Evolutionary conservation across 345 rosid genomes (phyloP).

Genomic region (Angophora floribunda): DNA sequence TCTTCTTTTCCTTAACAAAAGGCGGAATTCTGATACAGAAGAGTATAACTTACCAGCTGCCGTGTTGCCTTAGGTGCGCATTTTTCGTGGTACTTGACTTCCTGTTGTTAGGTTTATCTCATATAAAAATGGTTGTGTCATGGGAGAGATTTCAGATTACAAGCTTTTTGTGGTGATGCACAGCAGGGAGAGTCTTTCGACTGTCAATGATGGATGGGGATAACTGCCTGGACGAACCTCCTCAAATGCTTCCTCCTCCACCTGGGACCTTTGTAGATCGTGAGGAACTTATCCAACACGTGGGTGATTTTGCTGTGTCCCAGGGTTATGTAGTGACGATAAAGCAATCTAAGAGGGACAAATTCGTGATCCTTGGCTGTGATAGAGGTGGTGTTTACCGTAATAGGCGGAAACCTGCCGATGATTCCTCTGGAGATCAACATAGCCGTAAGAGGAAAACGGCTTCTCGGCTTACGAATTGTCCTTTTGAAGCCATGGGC

Average conservation of each 20-base stretch:
- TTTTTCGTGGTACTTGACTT: not conserved
- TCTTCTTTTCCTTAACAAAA: not conserved
- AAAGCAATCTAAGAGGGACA: conserved; percentile 35
- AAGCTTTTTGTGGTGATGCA: not conserved
- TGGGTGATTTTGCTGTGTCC: conserved; percentile 30
- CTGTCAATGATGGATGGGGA: not conserved
- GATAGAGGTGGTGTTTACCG: conserved; percentile 48
- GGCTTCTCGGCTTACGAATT: conserved; percentile 55
- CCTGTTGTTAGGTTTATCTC: not conserved
- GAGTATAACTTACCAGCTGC: rapidly evolving
- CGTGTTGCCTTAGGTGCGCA: not conserved
- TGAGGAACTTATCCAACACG: conserved; percentile 33
- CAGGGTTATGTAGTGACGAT: conserved; percentile 40
- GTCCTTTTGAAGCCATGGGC: conserved; percentile 63
- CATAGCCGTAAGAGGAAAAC: conserved; percentile 32
- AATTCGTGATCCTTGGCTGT: conserved; percentile 32
- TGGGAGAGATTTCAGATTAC: not conserved
- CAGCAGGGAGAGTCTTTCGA: not conserved
- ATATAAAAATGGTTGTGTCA: not conserved
- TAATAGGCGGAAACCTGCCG: conserved; percentile 40
- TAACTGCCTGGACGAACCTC: not conserved
- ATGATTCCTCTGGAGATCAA: conserved; percentile 30
- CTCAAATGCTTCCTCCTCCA: conserved; percentile 29
- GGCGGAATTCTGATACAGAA: not conserved
- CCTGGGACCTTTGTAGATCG: conserved; percentile 30